These are phyloP conservation scores for Diaporthe citri DNA, from an alignment of 2,329 filamentous ascomycete species.

Conservation along the genomic window DNA sequence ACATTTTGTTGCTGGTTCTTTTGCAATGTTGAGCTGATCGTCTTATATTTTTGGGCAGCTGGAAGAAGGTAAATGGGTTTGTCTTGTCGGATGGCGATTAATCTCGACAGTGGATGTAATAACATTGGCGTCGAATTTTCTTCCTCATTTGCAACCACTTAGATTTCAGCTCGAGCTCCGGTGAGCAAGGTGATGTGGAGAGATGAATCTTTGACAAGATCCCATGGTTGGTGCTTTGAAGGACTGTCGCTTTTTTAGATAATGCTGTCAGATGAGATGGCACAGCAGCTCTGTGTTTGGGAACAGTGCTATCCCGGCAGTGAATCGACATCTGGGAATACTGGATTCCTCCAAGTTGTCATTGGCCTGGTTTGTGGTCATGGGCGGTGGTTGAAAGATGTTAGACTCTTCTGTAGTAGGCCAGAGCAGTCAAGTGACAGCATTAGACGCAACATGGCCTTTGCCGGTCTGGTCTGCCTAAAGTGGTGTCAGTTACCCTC, in stretches of 20 bases:
- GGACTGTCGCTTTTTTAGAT: neutral
- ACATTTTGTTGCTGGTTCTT: neutral
- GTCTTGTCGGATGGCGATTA: neutral
- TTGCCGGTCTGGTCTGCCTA: neutral
- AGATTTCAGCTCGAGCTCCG: neutral
- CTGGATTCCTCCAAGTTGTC: fast-evolving
- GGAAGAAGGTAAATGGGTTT: neutral
- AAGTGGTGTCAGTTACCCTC: neutral
- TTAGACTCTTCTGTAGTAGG: no score
- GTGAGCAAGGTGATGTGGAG: neutral
- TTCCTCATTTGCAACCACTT: neutral
- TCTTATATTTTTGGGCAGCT: neutral
- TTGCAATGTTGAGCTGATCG: no score
- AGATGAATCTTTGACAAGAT: neutral
- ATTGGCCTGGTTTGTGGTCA: neutral
- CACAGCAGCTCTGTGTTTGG: neutral
- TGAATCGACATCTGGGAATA: neutral
- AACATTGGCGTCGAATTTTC: no score
- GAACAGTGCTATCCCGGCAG: neutral
- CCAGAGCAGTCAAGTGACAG: neutral
- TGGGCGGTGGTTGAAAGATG: no score
- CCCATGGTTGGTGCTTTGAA: neutral
- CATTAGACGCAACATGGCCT: neutral
- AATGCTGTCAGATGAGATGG: neutral
- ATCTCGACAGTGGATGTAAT: neutral